Evolutionary conservation across 2,329 filamentous ascomycete genomes (phyloP), one percentile per base, ranked within the genome.

Genomic region (Trichoderma endophyticum): DNA sequence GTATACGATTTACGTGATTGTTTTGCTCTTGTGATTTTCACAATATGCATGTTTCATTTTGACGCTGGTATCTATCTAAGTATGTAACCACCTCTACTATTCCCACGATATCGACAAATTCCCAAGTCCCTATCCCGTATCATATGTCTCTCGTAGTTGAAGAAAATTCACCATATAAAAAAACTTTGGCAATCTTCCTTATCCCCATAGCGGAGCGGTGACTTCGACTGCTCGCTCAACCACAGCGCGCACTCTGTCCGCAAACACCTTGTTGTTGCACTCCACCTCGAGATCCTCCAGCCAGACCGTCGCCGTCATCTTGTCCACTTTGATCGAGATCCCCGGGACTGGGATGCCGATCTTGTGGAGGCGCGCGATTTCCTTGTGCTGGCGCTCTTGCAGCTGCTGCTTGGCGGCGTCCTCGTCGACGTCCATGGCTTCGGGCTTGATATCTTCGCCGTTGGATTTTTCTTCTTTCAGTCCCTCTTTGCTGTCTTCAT

Each of bases 311-410:
- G 95, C 96, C 68, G 92, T 86, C 82, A 94, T 91, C 83, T 93
- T 96, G 77, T 98, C 95, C 4, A 98, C 92, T 77, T 88, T 91
- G 81, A 99, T 94, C 73, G 92, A 89, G 18, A 99, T 86, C 0
- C 95, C 96, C 0, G 96, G 96, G 0, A 98, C 94, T 0, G 95
- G 94, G 36, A 98, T 95, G 3, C 95, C 95, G 26, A 97, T 84
- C 74, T 89, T 90, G 78, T 97, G 93, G 62, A 98, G 85, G 15
- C 95, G 86, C 73, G 92, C 90, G 18, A 97, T 85, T 81, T 97
- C 95, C 74, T 86, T 87, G 77, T 88, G 86, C 78, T 89, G 87
- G n/a, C 87, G 82, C 73, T 88, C 85, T 73, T 88, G 84, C 4
- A 88, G 77, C 34, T 86, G 84, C 26, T 36, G 28, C 36, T 61